Percentiles rank a stretch among this genome's conserved stretches.
Evolutionary conservation across 192 early-diverging fungal genomes (phyloP).

Genomic region (Physocladia obscura): DNA sequence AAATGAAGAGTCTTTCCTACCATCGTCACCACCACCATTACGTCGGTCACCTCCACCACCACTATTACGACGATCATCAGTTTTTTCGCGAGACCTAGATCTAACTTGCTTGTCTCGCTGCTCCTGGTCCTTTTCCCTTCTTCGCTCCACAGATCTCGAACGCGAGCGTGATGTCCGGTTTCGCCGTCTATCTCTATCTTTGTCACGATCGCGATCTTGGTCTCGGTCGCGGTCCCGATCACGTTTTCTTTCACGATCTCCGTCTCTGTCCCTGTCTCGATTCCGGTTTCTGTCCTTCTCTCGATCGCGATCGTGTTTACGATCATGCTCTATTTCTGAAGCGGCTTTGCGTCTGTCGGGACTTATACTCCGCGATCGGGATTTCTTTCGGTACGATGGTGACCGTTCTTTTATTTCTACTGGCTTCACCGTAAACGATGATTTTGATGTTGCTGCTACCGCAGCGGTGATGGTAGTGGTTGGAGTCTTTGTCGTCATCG

Average conservation of each 20-base stretch:
- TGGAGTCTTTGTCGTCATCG: neutral
- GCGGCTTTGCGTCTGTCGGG: neutral
- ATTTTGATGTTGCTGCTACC: no score
- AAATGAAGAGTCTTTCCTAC: neutral
- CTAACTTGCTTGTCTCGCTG: neutral
- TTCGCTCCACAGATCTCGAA: neutral
- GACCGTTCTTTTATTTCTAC: neutral
- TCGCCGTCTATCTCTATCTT: constrained; percentile 18
- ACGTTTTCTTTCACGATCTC: constrained; percentile 15
- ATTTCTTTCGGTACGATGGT: neutral
- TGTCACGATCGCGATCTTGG: neutral
- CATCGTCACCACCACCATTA: neutral
- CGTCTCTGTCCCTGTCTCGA: constrained; percentile 14
- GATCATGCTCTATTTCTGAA: neutral
- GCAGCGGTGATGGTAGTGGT: neutral
- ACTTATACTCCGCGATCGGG: neutral
- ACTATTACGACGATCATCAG: constrained; percentile 4
- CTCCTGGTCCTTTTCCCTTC: neutral
- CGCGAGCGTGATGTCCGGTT: neutral
- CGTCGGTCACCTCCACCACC: neutral
- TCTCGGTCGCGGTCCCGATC: constrained; percentile 11
- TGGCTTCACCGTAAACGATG: no score
- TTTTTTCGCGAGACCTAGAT: neutral
- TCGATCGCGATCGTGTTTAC: constrained; percentile 18
- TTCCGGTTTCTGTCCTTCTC: constrained; percentile 20